Percentiles rank a stretch among this genome's conserved stretches.
Conservation (phyloP, 805 yeast species). For the Saccharomyces paradoxus region DNA sequence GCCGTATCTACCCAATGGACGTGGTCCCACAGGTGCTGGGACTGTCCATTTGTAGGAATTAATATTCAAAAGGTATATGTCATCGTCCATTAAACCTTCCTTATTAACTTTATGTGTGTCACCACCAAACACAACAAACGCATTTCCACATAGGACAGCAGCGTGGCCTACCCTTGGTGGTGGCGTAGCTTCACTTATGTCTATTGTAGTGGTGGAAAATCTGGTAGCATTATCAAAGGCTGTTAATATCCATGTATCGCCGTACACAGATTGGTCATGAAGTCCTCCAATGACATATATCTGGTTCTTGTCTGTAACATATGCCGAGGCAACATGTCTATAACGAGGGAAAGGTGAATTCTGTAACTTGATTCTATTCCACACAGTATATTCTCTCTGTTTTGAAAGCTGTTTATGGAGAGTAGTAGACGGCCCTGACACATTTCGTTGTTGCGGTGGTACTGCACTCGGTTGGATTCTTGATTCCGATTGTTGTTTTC, state of each 20-base stretch:
- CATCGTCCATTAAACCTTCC: conserved; percentile 77
- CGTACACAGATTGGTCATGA: conserved; percentile 84
- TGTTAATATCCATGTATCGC: conserved; percentile 87
- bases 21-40: conserved; percentile 62
- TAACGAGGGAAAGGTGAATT: conserved; percentile 91
- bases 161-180: conserved; percentile 97
- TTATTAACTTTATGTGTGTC: conserved; percentile 80
- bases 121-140: conserved; percentile 92
- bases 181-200: conserved; percentile 72
- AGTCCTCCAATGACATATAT: conserved; percentile 91
- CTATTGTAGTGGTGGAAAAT: conserved; percentile 43
- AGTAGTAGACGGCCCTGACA: conserved; percentile 24
- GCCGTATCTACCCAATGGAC: conserved; percentile 92
- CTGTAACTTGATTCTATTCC: conserved; percentile 55
- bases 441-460: conserved; percentile 25
- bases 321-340: conserved; percentile 78
- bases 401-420: conserved; percentile 7
- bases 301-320: conserved; percentile 72
- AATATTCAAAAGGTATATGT: conserved; percentile 77
- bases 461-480: conserved; percentile 22
- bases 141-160: conserved; percentile 84
- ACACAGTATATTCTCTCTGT: conserved; percentile 40
- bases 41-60: conserved; percentile 71
- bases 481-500: background rate
- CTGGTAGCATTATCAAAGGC: conserved; percentile 32